Base-by-base conservation (phyloP, 805 yeast species). In the Ogataea henricii region DNA sequence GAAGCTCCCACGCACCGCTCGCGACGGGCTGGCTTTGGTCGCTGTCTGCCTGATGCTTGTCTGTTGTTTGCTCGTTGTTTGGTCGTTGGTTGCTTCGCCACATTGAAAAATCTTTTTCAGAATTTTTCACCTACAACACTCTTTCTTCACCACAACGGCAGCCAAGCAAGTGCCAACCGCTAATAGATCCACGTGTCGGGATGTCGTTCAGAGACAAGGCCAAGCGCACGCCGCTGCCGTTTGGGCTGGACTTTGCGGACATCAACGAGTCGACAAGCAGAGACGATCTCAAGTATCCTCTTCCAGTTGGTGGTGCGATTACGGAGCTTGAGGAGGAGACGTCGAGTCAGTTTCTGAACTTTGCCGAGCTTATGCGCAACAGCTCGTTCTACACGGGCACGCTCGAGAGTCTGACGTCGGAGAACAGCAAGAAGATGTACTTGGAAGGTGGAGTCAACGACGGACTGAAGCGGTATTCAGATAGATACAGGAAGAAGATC, bases 381-480 rank as follows among this genome's bases (percentile, higher is more conserved):
- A 85, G 89, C 0, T 82, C 88, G 0, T 85, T 86, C 50, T 83
- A 71, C 57, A 78, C 89, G 0, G 90, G 89, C 0, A 66, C 78
- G 1, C 63, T 75, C 20, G 59, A 54, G 27, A 51, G 59, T 42
- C 40, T 59, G 22, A 27, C 50, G 5, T 41, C 55, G 10, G 40
- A 43, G 36, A 63, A 65, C 39, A 45, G 45, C 16, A 62, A 62
- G 34, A 46, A 51, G n/a, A 57, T 62, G 23, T 58, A 66, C 30
- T 64, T 70, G 27, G 76, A 72, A 46, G 76, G 74, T 16, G 73
- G 69, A 36, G 64, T 73, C 2, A 73, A 74, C 46, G 96, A 88
- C 62, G 90, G 92, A 1, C 77, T 91, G 36, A 80, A 83, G 61
- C 76, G 97, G 58, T 89, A 89, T 62, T 82, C 95, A 2, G 97